A percentile compares a stretch with the other conserved stretches of the same genome.
Conservation (phyloP, 73 alveolate genomes). For the Tetrahymena malaccensis region DNA sequence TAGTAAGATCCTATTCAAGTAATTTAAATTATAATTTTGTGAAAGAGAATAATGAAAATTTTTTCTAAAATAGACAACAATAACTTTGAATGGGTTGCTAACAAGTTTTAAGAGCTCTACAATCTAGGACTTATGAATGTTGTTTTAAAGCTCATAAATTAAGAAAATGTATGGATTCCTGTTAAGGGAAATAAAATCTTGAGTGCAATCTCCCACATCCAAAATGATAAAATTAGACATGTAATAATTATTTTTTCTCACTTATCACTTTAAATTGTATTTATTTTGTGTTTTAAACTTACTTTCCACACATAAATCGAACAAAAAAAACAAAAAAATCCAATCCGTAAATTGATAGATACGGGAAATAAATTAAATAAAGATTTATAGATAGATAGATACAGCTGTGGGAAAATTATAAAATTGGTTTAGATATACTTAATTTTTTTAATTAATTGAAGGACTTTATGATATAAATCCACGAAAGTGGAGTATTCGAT, state of each 20-base stretch:
- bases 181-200: neutral
- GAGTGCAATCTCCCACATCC: neutral
- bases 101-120: neutral
- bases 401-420: neutral
- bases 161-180: neutral
- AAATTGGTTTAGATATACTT: neutral
- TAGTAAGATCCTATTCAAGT: neutral
- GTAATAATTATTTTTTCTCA: neutral
- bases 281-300: neutral
- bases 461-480: neutral
- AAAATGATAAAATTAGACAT: neutral
- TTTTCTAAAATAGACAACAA: neutral
- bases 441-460: neutral
- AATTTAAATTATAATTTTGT: neutral
- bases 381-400: neutral
- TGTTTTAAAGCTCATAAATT: neutral
- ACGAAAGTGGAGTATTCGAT: neutral
- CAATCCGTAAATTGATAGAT: neutral
- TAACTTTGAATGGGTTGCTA: neutral
- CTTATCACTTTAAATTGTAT: neutral
- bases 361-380: neutral
- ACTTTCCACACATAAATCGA: neutral
- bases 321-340: neutral
- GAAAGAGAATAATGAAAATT: neutral
- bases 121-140: neutral